phyloP scores from a whole-genome alignment of 2,329 filamentous ascomycete genomes.

The Hymenoscyphus repandus region DNA sequence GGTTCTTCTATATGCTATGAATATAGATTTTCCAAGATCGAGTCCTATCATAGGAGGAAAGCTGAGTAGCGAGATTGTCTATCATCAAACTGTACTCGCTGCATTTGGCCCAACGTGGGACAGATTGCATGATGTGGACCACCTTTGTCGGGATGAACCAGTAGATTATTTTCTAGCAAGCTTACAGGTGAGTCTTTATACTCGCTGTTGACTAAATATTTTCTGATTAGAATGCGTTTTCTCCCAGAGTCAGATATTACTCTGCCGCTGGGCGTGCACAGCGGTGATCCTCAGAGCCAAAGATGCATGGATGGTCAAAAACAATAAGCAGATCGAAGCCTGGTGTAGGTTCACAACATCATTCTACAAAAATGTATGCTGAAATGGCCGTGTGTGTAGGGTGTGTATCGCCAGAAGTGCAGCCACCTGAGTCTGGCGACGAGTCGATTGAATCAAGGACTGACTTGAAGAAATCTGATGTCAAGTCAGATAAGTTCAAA shows the following conservation, averaged over 20 bases:
- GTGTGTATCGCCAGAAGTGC: background rate
- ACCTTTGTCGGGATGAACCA: background rate
- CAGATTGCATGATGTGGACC: constrained; percentile 3
- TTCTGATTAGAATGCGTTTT: background rate
- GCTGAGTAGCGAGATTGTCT: constrained; percentile 25
- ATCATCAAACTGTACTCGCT: constrained; percentile 19
- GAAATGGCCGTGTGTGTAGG: background rate
- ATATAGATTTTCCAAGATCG: constrained; percentile 25
- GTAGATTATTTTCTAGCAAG: background rate
- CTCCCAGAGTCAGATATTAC: constrained; percentile 21
- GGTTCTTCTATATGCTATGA: constrained; percentile 27
- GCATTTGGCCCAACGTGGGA: constrained; percentile 28
- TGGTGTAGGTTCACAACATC: constrained; percentile 7
- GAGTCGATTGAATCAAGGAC: background rate
- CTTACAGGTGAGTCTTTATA: constrained; percentile 8
- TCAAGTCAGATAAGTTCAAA: background rate
- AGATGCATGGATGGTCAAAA: constrained; percentile 20
- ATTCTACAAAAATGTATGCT: too few species aligned
- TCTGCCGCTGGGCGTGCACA: constrained; percentile 27
- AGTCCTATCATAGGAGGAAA: constrained; percentile 29
- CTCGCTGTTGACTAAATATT: background rate
- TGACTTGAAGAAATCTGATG: background rate
- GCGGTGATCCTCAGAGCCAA: constrained; percentile 21
- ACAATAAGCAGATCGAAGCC: constrained; percentile 7
- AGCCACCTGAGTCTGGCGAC: too few species aligned